Conservation (phyloP, 345 rosid genomes). For the Jatropha curcas region DNA sequence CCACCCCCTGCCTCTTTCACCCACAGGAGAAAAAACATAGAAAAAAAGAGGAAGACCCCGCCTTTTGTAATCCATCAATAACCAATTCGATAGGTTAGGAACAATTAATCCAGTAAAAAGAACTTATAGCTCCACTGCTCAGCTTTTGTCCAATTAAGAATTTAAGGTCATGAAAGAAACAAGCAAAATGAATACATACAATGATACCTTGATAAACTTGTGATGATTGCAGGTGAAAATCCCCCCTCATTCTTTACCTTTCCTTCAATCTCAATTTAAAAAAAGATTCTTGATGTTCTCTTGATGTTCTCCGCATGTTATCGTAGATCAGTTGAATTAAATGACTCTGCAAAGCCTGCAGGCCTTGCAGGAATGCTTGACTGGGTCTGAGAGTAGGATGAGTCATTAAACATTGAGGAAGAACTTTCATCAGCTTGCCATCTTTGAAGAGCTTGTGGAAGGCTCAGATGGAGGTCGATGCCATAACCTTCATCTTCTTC, state of each 20-base stretch:
- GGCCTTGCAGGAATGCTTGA: slow-evolving; percentile 54
- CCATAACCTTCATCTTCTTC: slow-evolving; percentile 67
- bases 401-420: slow-evolving; percentile 48
- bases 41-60: not conserved
- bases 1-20: not conserved
- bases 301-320: slow-evolving; percentile 22
- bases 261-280: slow-evolving; percentile 1
- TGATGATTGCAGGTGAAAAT: not conserved
- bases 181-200: not conserved
- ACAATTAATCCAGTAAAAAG: slow-evolving; percentile 3
- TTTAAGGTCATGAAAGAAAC: not conserved
- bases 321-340: slow-evolving; percentile 64
- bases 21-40: not conserved
- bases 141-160: not conserved
- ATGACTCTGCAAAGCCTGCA: slow-evolving; percentile 59
- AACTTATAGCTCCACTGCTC: not conserved
- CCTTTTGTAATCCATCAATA: slow-evolving; percentile 2
- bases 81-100: slow-evolving; percentile 3
- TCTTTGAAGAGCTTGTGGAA: slow-evolving; percentile 76
- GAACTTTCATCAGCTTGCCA: slow-evolving; percentile 84
- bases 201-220: not conserved
- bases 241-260: not conserved
- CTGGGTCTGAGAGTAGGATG: slow-evolving; percentile 58
- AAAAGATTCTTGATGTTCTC: not conserved
- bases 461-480: slow-evolving; percentile 71